Evolutionary conservation across 140 eudicot species (phyloP).

Genomic region (Cichorium intybus): DNA sequence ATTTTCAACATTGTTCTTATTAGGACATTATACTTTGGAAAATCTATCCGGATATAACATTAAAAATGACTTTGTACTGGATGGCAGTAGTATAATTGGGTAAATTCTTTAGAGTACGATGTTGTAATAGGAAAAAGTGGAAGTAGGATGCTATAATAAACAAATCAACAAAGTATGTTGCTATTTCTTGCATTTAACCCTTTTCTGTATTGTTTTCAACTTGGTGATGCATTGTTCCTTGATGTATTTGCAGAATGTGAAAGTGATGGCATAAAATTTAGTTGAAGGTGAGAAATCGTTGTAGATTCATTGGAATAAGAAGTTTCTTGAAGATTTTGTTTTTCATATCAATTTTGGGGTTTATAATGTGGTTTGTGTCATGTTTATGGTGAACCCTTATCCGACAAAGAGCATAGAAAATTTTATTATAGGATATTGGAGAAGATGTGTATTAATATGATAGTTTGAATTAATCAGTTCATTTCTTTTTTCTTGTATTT

Average conservation of each 20-base stretch:
- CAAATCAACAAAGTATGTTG: no score
- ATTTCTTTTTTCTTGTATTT: neutral
- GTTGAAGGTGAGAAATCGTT: constrained; percentile 15
- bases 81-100: neutral
- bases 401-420: constrained; percentile 8
- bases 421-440: neutral
- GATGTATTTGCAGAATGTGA: constrained; percentile 25
- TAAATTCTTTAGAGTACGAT: neutral
- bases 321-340: constrained; percentile 5
- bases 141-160: neutral
- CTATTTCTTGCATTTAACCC: neutral
- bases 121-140: neutral
- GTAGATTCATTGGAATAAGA: constrained; percentile 13
- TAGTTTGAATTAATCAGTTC: neutral
- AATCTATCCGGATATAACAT: no score
- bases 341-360: neutral
- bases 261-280: constrained; percentile 22
- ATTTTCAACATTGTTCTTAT: no score
- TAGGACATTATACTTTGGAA: no score
- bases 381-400: constrained; percentile 2
- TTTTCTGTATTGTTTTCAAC: constrained; percentile 6
- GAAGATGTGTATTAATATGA: neutral
- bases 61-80: no score
- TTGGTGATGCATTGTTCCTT: constrained; percentile 3
- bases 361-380: constrained; percentile 1